Base-by-base conservation (phyloP, 2,329 filamentous ascomycete genomes). In the Paraphaeosphaeria sporulosa region DNA sequence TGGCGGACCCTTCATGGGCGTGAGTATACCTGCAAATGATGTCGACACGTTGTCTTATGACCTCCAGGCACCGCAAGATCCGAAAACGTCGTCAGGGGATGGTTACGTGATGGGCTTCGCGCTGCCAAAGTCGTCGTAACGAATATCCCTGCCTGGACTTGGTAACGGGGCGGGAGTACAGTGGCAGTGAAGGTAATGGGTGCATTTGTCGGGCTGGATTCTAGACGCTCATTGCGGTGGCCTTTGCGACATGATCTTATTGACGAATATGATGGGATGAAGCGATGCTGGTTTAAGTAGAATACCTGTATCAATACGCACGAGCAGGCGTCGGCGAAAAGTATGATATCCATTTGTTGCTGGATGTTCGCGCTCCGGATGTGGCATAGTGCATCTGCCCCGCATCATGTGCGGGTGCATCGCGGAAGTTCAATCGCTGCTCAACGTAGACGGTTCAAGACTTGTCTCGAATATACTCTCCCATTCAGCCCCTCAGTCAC, bases 1-100 rank as follows among this genome's bases (percentile, higher is more conserved):
- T 49, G 64, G 64, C 2, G 66, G 67, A 10, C 71, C 77, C 5
- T 81, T 80, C 57, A 80, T 80, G 77, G 78, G 74, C 21, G 78
- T 76, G 61, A 74, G 73, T 63, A 62, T 55, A 9, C 57, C 53
- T 21, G 53, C 60, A n/a, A 21, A 53, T 9, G 59, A 60, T 38
- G 55, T 55, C 12, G 44, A 27, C 17, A 38, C 27, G 27, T 55
- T 47, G 19, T 46, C 55, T 71, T 42, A 70, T 59, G 48, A 46
- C 38, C 17, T 7, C 6, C 47, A 76, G 74, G 66, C 66, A 27
- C 50, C 46, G 1, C 57, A 53, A 60, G 71, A 76, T 50, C 38
- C 59, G 17, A 74, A 71, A 58, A 66, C 67, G 46, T 64, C 59
- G 42, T 62, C 66, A 42, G 65, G 65, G 2, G 68, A 71, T 44